phyloP scores from a whole-genome alignment of 345 rosid species.

The Nephelium lappaceum region DNA sequence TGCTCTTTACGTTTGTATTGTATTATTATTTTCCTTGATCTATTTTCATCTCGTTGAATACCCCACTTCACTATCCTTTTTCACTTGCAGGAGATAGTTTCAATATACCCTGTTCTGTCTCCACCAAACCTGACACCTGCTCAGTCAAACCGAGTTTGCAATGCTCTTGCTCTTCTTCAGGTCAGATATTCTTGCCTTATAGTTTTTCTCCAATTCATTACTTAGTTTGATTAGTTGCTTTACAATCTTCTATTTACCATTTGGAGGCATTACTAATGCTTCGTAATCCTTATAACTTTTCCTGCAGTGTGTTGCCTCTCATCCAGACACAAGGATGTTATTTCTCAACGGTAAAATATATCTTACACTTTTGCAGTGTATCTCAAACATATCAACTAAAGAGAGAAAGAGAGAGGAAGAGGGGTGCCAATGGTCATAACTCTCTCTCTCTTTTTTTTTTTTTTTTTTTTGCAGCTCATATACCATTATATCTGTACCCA shows the following conservation, averaged over 20 bases:
- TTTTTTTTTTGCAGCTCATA: constrained; percentile 70
- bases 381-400: too few relatives aligned
- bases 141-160: constrained; percentile 96
- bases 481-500: constrained; percentile 89
- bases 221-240: not conserved
- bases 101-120: constrained; percentile 91
- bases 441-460: not conserved
- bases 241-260: not conserved
- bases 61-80: not conserved
- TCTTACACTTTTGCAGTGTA: not conserved
- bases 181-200: constrained; percentile 32
- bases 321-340: constrained; percentile 90
- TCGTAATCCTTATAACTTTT: constrained; percentile 17
- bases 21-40: not conserved
- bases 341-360: constrained; percentile 78
- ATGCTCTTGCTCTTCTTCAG: constrained; percentile 99
- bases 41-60: not conserved
- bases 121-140: constrained; percentile 90
- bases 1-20: constrained; percentile 34
- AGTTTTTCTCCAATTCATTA: constrained; percentile 5
- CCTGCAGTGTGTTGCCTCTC: constrained; percentile 99
- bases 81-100: constrained; percentile 83
- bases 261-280: constrained; percentile 21
- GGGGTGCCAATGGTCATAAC: not conserved
- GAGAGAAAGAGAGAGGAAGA: not conserved